Base-by-base conservation (phyloP, 495 filamentous ascomycete species). In the Aspergillus homomorphus region DNA sequence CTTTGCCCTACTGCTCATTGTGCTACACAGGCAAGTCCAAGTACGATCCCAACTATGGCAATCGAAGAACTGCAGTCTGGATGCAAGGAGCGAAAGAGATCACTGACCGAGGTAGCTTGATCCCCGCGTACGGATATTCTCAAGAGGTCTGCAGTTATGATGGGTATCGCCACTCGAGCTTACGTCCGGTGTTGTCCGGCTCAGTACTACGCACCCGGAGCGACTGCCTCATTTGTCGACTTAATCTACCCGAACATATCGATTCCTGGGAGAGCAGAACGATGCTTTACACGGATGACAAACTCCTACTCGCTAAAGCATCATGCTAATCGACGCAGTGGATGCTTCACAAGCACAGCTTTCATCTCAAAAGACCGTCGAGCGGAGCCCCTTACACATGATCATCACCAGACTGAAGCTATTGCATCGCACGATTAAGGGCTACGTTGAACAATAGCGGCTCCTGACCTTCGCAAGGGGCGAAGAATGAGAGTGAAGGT, bases 381-480 rank as follows among this genome's bases (percentile, higher is more conserved):
- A 28, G 28, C 5, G 33, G 18, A 28, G 23, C 23, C 24, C 14
- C 48, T 51, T 51, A 51, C 48, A 51, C 48, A 51, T 51, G 15
- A 51, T 28, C 48, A 28, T 51, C 48, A 51, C 30, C 48, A 19
- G 23, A 30, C 45, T 18, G 45, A 23, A 15, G 20, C 23, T 16
- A 51, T 51, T 18, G 28, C 23, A 30, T 51, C 48, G 28, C 48
- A 51, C 48, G 19, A 51, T 28, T 51, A 30, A 38, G 24, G 15
- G 28, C 12, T 21, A 23, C 28, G 45, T 41, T 50, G 45, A 24
- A 50, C 45, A 46, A 21, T 45, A 46, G 28, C 45, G 50, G 26
- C 54, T 48, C 23, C 48, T 56, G 54, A 49, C 28, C 21, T 49
- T 56, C 33, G 49, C 46, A 57, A 57, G 49, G 46, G 49, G 56